Base-by-base conservation (phyloP, 306 rosid genomes). In the Malus orientalis region DNA sequence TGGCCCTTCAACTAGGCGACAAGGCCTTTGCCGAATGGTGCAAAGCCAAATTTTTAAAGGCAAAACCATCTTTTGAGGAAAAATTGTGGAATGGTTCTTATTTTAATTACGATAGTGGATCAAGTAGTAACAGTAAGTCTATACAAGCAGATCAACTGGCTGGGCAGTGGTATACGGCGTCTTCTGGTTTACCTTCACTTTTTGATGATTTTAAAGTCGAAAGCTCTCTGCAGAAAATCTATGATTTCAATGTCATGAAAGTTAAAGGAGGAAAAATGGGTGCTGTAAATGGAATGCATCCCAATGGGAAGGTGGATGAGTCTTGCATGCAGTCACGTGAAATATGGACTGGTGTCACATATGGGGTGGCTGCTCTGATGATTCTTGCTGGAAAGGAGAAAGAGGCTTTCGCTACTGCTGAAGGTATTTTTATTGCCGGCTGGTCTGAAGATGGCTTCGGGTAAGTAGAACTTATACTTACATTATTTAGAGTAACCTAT, bases 301-400 rank as follows among this genome's bases (percentile, higher is more conserved):
- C 99, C 20, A 87, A 75, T 65, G 99, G 97, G 51, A 90, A 81
- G 88, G 97, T 95, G 78, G 99, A 95, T 57, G 97, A 92, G 84
- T 88, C 99, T n/a, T 95, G 97, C 82, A 95, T 95, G 99, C 99
- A 95, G 82, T 95, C 99, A 32, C 91, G 97, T 20, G 99, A 95
- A 88, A 87, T 95, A 92, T 95, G 99, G 99, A 67, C 93, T 0
- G 99, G 99, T 61, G 99, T 95, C 71, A 95, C 99, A 70, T 95
- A 95, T 60, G 97, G 86, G 6, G 96, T 90, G 82, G 99, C 99
- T 54, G 93, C 99, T 53, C 85, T 93, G 2, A 95, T 95, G 99
- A 90, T 95, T 84, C 93, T 84, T 81, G 91, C 97, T 3, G 99
- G 97, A 62, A 95, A 90, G 97, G 89, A 88, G 84, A 94, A 95